Base-by-base conservation (phyloP, 2,329 filamentous ascomycete genomes). In the Ophiostoma australiae region DNA sequence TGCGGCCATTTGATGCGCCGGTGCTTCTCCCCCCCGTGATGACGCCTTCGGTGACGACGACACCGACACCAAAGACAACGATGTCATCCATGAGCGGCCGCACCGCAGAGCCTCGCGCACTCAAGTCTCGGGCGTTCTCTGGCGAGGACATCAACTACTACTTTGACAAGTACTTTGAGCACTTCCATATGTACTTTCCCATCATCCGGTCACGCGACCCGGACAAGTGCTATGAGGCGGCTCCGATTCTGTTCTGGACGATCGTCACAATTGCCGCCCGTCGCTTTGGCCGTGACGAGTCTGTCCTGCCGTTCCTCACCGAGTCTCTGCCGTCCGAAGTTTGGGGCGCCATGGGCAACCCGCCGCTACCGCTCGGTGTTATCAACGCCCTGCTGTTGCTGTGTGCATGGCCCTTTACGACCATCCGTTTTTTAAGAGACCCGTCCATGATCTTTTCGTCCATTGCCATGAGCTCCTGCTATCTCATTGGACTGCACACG, bases 81-180 rank as follows among this genome's bases (percentile, higher is more conserved):
- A 37, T 70, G 4, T 71, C 72, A 0, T 23, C 70, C 0, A 27
- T 44, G 11, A 70, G 67, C 2, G 68, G 70, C 13, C 70, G 66
- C 27, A 66, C 69, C 1, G 73, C 76, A 71, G 79, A 82, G 69
- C 77, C 84, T 1, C 80, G 85, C 67, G 79, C 83, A 4, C 75
- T 87, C 13, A 82, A 81, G 2, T 82, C 81, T 3, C 80, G 81
- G 10, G 79, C 84, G 0, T 82, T 87, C 67, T 80, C 84, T 0
- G 83, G 84, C 0, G 82, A 84, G 61, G 85, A 87, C 63, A 83
- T 87, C 70, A 82, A 85, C 70, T 85, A 82, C 75, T 87, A 87
- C 73, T 87, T 87, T 76, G 80, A 84, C 72, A 84, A 83, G 82
- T 87, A 84, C 74, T 82, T 87, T 72, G 81, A 84, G 72, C 80